Percentiles rank a stretch among this genome's conserved stretches.
These are phyloP conservation scores for Cordyceps javanica DNA, from an alignment of 2,329 filamentous ascomycete species.

Conservation along the genomic window DNA sequence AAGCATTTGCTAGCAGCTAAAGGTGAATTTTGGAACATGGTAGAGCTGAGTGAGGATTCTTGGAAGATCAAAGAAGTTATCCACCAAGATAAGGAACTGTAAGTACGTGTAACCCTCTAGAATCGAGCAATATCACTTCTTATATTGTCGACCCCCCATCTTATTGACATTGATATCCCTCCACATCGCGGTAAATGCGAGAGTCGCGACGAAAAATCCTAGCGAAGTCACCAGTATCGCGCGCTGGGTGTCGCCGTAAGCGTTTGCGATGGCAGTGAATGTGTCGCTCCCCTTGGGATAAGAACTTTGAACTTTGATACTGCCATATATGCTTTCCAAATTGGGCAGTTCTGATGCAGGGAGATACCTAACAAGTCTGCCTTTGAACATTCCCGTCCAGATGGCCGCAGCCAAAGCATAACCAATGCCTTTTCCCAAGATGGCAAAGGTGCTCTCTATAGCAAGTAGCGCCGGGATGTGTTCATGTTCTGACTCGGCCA, in stretches of 20 bases:
- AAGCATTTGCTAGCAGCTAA: slow-evolving; percentile 44
- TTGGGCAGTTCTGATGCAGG: slow-evolving; percentile 31
- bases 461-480: slow-evolving; percentile 56
- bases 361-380: slow-evolving; percentile 42
- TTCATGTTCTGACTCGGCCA: slow-evolving; percentile 54
- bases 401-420: slow-evolving; percentile 56
- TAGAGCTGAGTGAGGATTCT: slow-evolving; percentile 5
- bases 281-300: slow-evolving; percentile 45
- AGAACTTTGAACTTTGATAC: slow-evolving; percentile 45
- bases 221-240: slow-evolving; percentile 45
- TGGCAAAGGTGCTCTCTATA: slow-evolving; percentile 52
- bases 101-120: background rate
- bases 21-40: slow-evolving; percentile 48
- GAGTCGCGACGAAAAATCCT: slow-evolving; percentile 34
- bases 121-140: background rate
- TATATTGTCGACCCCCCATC: background rate
- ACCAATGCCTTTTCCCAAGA: slow-evolving; percentile 54
- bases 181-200: slow-evolving; percentile 34
- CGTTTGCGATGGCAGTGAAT: slow-evolving; percentile 51
- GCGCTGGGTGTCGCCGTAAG: slow-evolving; percentile 50
- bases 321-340: slow-evolving; percentile 38
- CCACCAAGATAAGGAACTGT: background rate
- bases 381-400: slow-evolving; percentile 55
- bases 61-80: background rate
- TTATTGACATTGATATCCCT: slow-evolving; percentile 39